These are phyloP conservation scores for Ophiorrhiza pumila DNA, from an alignment of 257 asterid species.

Conservation along the genomic window DNA sequence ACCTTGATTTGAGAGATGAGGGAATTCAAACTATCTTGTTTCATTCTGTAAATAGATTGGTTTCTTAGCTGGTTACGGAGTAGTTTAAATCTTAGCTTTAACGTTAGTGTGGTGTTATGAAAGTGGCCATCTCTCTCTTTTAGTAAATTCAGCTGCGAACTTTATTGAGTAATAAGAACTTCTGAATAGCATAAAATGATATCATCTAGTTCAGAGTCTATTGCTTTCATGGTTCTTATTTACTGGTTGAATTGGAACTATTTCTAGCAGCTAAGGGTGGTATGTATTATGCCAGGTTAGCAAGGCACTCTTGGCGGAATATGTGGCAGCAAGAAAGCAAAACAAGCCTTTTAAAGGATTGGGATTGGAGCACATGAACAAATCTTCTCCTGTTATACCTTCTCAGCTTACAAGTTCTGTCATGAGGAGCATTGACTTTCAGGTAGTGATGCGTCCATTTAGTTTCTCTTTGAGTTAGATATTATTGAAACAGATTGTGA, in stretches of 20 bases:
- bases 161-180: not conserved
- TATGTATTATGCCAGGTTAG: slow-evolving; percentile 58
- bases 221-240: not conserved
- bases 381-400: slow-evolving; percentile 60
- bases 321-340: slow-evolving; percentile 48
- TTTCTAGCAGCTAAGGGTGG: not conserved
- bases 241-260: not conserved
- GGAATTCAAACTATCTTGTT: not conserved
- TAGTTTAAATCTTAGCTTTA: slow-evolving; percentile 3
- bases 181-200: not conserved
- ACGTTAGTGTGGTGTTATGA: not conserved
- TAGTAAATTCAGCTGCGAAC: not conserved
- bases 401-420: slow-evolving; percentile 45
- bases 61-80: not conserved
- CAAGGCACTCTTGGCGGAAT: slow-evolving; percentile 84
- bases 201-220: not conserved
- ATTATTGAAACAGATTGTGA: slow-evolving; percentile 4
- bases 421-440: slow-evolving; percentile 54
- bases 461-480: slow-evolving; percentile 11
- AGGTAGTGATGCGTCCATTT: slow-evolving; percentile 44
- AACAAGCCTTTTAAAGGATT: slow-evolving; percentile 71
- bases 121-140: not conserved
- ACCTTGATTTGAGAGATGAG: not conserved
- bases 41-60: not conserved
- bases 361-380: slow-evolving; percentile 95